Evolutionary conservation across 179 eudicot genomes (phyloP).

Genomic region (Actinidia arguta): DNA sequence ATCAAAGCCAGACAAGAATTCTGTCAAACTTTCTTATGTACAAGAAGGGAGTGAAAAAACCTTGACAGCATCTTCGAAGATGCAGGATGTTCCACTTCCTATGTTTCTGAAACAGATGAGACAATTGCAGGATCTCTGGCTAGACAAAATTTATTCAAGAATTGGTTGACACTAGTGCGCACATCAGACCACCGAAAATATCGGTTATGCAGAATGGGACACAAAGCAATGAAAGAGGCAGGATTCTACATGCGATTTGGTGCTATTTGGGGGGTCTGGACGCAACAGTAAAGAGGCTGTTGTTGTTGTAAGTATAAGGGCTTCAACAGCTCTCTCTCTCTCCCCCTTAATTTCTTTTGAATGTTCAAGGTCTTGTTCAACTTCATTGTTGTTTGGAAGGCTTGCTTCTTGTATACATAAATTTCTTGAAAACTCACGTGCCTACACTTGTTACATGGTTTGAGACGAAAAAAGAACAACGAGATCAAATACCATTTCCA

Average conservation of each 20-base stretch:
- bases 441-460: no score
- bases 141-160: slow-evolving; percentile 63
- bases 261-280: slow-evolving; percentile 74
- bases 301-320: slow-evolving; percentile 75
- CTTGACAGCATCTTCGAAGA: slow-evolving; percentile 44
- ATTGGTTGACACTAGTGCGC: slow-evolving; percentile 76
- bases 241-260: slow-evolving; percentile 56
- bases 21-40: slow-evolving; percentile 60
- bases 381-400: neutral
- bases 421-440: no score
- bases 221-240: slow-evolving; percentile 47
- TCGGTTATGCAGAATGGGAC: slow-evolving; percentile 34
- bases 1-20: slow-evolving; percentile 49
- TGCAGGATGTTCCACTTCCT: slow-evolving; percentile 52
- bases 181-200: slow-evolving; percentile 46
- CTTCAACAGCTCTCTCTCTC: slow-evolving; percentile 25
- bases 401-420: no score
- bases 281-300: slow-evolving; percentile 73
- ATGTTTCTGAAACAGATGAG: slow-evolving; percentile 38
- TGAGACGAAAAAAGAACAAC: neutral
- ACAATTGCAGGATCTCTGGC: slow-evolving; percentile 50
- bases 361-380: neutral
- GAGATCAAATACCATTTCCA: neutral
- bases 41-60: slow-evolving; percentile 58
- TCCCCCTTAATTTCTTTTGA: neutral